Evolutionary conservation across 1,284 basidiomycete genomes (phyloP), one percentile per base, ranked within the genome.

Genomic region (Ustilago sp.): DNA sequence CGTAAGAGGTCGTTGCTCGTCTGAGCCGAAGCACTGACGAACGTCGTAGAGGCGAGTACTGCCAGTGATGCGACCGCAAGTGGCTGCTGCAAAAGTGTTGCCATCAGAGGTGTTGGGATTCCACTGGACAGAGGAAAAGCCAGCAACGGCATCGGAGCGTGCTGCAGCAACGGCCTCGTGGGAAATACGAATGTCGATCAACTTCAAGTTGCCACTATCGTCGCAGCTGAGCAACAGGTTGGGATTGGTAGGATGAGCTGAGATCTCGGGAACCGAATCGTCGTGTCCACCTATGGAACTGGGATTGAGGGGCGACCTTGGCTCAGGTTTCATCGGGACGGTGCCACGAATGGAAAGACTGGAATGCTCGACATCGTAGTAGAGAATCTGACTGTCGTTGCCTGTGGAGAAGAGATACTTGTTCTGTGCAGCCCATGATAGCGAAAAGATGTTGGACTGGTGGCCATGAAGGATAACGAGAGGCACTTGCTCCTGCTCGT

Each of bases 381-480:
- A 51, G 38, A 76, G 64, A 31, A 76, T 63, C 47, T 72, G 61
- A 12, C 67, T 63, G 57, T 73, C 74, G 48, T 76, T 76, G 9
- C 68, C 74, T 2, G 65, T 56, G 8, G 63, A 67, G 34, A 60
- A 76, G 52, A 76, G 74, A n/a, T 62, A 69, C 56, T 64, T 54
- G 39, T 73, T 68, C 12, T 76, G 45, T 1, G 68, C 68, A 1
- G 65, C 57, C 74, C 74, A 76, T n/a, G 56, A 36, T 53, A 72
- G 59, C 6, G 74, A 76, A 31, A 76, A 76, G 74, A 76, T 68
- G 64, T 76, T 76, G 63, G 68, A 71, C 13, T 63, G 31, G 17
- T 76, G 74, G 8, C 74, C 74, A 7, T 72, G 43, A 11, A 76
- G 58, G n/a, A 59, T 63, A 35, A 51, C 43, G 6, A 72, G 13